Evolutionary conservation across 2,329 filamentous ascomycete species (phyloP).

Genomic region (Falciphora oryzae): DNA sequence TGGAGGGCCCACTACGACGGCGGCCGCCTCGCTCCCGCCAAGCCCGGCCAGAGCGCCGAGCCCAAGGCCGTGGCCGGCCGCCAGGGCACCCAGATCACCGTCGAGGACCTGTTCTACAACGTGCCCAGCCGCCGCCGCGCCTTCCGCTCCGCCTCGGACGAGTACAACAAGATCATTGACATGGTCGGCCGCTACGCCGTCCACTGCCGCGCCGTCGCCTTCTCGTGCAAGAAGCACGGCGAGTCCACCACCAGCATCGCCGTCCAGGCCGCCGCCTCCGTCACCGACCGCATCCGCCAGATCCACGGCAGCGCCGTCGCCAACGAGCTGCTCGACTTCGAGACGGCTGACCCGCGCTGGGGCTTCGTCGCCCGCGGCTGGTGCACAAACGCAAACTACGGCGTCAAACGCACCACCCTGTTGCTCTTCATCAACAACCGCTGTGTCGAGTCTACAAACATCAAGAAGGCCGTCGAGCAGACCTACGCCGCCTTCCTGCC

Average conservation of each 20-base stretch:
- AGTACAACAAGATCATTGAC: constrained; percentile 97
- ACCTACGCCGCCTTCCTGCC: constrained; percentile 83
- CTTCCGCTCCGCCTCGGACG: constrained; percentile 86
- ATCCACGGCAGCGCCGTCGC: constrained; percentile 80
- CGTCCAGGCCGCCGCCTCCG: constrained; percentile 65
- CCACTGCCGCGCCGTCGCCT: constrained; percentile 85
- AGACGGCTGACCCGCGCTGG: constrained; percentile 66
- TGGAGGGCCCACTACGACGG: constrained; percentile 86
- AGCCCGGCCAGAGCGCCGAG: constrained; percentile 80
- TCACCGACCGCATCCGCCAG: constrained; percentile 80
- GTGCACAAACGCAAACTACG: constrained; percentile 91
- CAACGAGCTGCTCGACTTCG: constrained; percentile 78
- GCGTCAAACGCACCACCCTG: constrained; percentile 80
- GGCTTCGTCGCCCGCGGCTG: constrained; percentile 78
- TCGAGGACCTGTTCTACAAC: constrained; percentile 97
- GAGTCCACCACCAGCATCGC: constrained; percentile 79
- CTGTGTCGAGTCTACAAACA: constrained; percentile 79
- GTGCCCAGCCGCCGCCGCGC: constrained; percentile 81
- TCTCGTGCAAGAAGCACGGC: constrained; percentile 94
- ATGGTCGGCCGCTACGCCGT: constrained; percentile 90
- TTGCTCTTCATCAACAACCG: constrained; percentile 96
- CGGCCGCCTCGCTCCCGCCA: constrained; percentile 73
- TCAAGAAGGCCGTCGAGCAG: constrained; percentile 88
- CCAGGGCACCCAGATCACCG: constrained; percentile 87
- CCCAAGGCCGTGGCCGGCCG: constrained; percentile 85